A percentile compares a stretch with the other conserved stretches of the same genome.
These are phyloP conservation scores for Mesembryanthemum crystallinum DNA, from an alignment of 148 eudicot species.

Conservation along the genomic window DNA sequence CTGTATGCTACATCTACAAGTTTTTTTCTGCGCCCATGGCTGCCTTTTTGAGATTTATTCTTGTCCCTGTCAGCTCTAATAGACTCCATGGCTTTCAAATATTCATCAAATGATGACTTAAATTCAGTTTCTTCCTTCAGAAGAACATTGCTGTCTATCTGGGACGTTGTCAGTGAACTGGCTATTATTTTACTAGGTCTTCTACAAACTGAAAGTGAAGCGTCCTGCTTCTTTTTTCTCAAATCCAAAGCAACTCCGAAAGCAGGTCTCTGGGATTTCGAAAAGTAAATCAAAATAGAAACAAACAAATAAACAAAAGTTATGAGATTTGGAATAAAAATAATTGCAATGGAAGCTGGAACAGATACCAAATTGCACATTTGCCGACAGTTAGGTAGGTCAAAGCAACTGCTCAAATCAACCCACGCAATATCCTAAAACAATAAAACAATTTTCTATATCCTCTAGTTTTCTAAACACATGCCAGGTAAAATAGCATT, in stretches of 20 bases:
- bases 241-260: constrained; percentile 28
- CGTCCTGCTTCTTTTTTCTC: constrained; percentile 30
- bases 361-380: constrained; percentile 7
- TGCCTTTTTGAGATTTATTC: constrained; percentile 20
- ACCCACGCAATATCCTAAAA: neutral
- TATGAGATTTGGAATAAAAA: neutral
- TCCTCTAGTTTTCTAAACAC: neutral
- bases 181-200: constrained; percentile 2
- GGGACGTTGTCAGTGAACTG: constrained; percentile 11
- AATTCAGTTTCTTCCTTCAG: constrained; percentile 35
- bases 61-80: constrained; percentile 44
- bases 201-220: constrained; percentile 15
- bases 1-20: constrained; percentile 19
- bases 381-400: neutral
- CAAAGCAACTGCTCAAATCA: neutral
- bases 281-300: neutral
- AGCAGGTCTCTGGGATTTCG: constrained; percentile 30
- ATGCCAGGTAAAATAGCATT: neutral
- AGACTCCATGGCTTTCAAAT: constrained; percentile 77
- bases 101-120: constrained; percentile 77
- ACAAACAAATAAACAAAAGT: neutral
- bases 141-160: constrained; percentile 5
- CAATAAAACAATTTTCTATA: neutral
- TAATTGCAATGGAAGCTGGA: neutral
- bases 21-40: constrained; percentile 21